A percentile compares a stretch with the other conserved stretches of the same genome.
Evolutionary conservation across 768 basidiomycete genomes (phyloP).

Genomic region (Gymnopilus junonius): DNA sequence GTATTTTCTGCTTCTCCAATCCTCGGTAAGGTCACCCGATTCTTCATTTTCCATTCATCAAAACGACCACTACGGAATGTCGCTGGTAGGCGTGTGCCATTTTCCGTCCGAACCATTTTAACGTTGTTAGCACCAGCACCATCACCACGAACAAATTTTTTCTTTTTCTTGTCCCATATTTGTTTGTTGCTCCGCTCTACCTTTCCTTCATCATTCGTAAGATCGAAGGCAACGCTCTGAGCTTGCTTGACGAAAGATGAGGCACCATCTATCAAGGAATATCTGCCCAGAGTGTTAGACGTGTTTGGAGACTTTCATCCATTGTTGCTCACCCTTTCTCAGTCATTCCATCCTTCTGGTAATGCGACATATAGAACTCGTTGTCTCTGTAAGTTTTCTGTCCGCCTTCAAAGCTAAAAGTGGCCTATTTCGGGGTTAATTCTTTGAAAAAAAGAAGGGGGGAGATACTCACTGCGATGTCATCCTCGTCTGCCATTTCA

Average conservation of each 20-base stretch:
- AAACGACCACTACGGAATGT: conserved; percentile 93
- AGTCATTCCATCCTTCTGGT: conserved; percentile 82
- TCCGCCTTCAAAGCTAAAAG: conserved; percentile 61
- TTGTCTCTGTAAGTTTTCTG: conserved; percentile 71
- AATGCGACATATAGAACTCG: conserved; percentile 92
- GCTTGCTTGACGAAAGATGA: conserved; percentile 89
- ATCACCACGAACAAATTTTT: conserved; percentile 88
- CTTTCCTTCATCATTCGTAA: conserved; percentile 76
- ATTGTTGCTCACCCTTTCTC: conserved; percentile 79
- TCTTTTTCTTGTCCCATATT: conserved; percentile 96
- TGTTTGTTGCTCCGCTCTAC: conserved; percentile 59
- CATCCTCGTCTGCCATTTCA: conserved; percentile 81
- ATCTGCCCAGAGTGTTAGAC: conserved; percentile 48
- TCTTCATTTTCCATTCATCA: conserved; percentile 92
- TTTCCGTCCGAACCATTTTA: conserved; percentile 93
- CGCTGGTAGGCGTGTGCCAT: conserved; percentile 88
- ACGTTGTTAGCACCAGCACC: conserved; percentile 90
- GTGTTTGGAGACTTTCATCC: not conserved
- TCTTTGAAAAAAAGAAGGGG: not conserved
- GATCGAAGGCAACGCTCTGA: conserved; percentile 77
- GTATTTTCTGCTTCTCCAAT: conserved; percentile 82
- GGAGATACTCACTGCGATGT: conserved; percentile 62
- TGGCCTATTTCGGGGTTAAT: conserved; percentile 47
- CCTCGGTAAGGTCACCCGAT: conserved; percentile 70
- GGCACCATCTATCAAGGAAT: conserved; percentile 87